Percentiles rank a stretch among this genome's conserved stretches.
Evolutionary conservation across 495 filamentous ascomycete genomes (phyloP).

Genomic region (Opeltia flavorubescens): DNA sequence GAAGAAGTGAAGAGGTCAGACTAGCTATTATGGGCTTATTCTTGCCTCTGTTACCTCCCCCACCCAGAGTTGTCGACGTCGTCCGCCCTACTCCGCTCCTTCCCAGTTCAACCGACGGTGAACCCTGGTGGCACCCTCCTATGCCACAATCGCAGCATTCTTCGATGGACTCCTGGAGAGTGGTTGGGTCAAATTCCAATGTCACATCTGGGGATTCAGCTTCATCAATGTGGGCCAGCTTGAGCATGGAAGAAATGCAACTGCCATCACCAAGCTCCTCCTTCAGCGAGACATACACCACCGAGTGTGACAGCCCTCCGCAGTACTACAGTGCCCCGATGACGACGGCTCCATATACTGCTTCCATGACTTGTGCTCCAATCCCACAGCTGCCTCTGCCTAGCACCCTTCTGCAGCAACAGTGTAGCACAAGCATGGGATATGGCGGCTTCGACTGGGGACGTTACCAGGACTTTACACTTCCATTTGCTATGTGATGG

Average conservation of each 20-base stretch:
- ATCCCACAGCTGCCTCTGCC: slow-evolving; percentile 71
- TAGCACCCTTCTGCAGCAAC: slow-evolving; percentile 69
- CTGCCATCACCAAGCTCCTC: slow-evolving; percentile 61
- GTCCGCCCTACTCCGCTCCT: slow-evolving; percentile 73
- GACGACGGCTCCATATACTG: slow-evolving; percentile 32
- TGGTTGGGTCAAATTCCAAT: slow-evolving; percentile 75
- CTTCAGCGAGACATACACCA: slow-evolving; percentile 66
- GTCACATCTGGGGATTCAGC: slow-evolving; percentile 57
- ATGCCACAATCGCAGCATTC: slow-evolving; percentile 40
- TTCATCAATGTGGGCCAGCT: slow-evolving; percentile 65
- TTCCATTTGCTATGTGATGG: slow-evolving; percentile 38
- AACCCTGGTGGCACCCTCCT: slow-evolving; percentile 64
- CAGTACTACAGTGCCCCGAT: slow-evolving; percentile 56
- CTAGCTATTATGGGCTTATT: slow-evolving; percentile 70
- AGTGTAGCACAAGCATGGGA: slow-evolving; percentile 58
- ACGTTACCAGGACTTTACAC: slow-evolving; percentile 39
- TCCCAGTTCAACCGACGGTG: slow-evolving; percentile 67
- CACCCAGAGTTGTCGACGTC: slow-evolving; percentile 83
- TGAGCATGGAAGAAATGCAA: slow-evolving; percentile 53
- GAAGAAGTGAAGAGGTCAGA: slow-evolving; percentile 90
- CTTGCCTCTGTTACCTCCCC: slow-evolving; percentile 80
- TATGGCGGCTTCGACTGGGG: slow-evolving; percentile 74
- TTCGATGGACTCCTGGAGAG: slow-evolving; percentile 83
- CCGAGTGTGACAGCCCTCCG: slow-evolving; percentile 52
- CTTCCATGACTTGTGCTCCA: slow-evolving; percentile 42